These are phyloP conservation scores for Crithidia thermophila DNA, from an alignment of 208 protist species.

Conservation along the genomic window DNA sequence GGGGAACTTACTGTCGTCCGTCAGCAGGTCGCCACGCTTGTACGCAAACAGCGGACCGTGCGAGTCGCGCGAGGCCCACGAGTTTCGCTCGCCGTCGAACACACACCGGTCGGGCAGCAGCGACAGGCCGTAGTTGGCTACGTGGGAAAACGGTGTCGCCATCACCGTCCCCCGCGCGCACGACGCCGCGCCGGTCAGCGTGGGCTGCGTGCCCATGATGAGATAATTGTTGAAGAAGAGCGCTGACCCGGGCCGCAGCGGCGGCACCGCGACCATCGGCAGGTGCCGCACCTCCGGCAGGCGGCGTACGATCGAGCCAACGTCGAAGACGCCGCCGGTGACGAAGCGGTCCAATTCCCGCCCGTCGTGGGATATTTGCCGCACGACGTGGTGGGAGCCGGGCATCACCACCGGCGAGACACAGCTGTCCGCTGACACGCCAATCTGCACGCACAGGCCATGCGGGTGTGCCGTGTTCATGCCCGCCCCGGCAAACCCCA, in stretches of 20 bases:
- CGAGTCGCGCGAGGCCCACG: constrained; percentile 67
- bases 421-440: constrained; percentile 23
- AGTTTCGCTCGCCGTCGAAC: constrained; percentile 74
- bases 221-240: constrained; percentile 72
- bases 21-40: constrained; percentile 65
- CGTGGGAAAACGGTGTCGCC: constrained; percentile 23
- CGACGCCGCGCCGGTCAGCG: constrained; percentile 37
- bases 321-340: constrained; percentile 64
- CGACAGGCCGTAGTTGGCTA: constrained; percentile 53
- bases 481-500: constrained; percentile 35
- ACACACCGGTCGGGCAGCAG: constrained; percentile 77
- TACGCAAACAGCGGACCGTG: constrained; percentile 72
- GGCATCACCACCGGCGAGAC: constrained; percentile 46
- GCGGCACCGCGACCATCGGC: constrained; percentile 45
- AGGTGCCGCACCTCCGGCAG: constrained; percentile 47
- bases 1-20: constrained; percentile 66
- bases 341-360: constrained; percentile 55
- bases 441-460: constrained; percentile 52
- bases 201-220: constrained; percentile 43
- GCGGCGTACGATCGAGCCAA: constrained; percentile 56
- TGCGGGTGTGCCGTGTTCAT: constrained; percentile 36
- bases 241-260: constrained; percentile 54
- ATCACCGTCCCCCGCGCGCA: background rate
- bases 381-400: constrained; percentile 76
- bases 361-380: constrained; percentile 56